These are phyloP conservation scores for Fusarium cicatricum DNA, from an alignment of 2,329 filamentous ascomycete genomes.

Conservation along the genomic window DNA sequence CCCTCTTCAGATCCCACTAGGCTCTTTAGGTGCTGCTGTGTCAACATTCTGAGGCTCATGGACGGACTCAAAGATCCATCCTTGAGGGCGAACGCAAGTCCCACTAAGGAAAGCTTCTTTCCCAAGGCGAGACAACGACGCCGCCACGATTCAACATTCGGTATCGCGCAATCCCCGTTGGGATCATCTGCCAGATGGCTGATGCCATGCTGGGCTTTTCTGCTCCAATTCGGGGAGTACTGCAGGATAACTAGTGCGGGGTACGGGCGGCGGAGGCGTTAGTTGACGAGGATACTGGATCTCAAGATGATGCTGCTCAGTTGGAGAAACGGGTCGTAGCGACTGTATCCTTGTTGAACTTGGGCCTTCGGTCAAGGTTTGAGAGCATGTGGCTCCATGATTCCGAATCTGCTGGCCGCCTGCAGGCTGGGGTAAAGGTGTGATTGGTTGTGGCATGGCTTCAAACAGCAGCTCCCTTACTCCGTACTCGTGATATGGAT, in stretches of 20 bases:
- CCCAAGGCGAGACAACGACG: conserved; percentile 18
- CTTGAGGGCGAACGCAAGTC: neutral
- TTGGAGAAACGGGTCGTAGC: conserved; percentile 9
- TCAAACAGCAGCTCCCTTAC: neutral
- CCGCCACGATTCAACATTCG: conserved; percentile 15
- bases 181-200: conserved; percentile 26
- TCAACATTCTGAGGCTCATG: neutral
- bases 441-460: neutral
- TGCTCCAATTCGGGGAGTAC: neutral
- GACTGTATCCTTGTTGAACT: conserved; percentile 7
- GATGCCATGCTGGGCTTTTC: conserved; percentile 21
- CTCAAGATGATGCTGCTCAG: conserved; percentile 13
- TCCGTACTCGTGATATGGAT: too few relatives aligned
- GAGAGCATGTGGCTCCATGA: neutral
- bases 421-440: neutral
- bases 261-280: conserved; percentile 12
- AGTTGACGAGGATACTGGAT: conserved; percentile 10
- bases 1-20: too few relatives aligned
- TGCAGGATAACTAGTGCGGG: conserved; percentile 27
- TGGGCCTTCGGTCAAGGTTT: neutral
- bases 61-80: neutral
- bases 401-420: neutral
- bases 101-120: conserved; percentile 23
- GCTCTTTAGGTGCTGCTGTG: too few relatives aligned
- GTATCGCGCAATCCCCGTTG: conserved; percentile 10